Evolutionary conservation across 2,329 filamentous ascomycete genomes (phyloP).

Genomic region (Nigrospora osmanthi): DNA sequence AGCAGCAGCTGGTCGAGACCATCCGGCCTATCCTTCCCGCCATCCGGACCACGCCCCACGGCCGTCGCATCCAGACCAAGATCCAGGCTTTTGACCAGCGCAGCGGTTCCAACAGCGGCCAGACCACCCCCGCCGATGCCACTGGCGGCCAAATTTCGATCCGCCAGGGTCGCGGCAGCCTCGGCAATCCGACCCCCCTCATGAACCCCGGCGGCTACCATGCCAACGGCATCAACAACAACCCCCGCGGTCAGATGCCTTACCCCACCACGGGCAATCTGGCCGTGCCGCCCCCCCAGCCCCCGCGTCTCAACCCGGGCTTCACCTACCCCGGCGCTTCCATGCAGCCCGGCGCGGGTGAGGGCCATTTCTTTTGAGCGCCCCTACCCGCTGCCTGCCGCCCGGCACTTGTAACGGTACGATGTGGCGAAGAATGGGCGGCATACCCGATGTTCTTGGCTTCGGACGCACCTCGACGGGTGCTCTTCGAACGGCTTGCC

Average conservation of each 20-base stretch:
- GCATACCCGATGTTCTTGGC: conserved; percentile 6
- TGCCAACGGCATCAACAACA: conserved; percentile 8
- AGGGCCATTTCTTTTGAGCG: conserved; percentile 21
- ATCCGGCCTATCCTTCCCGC: conserved; percentile 78
- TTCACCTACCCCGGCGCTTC: conserved; percentile 17
- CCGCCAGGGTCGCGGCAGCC: conserved; percentile 22
- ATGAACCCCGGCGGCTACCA: not conserved
- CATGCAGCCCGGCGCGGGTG: conserved; percentile 9
- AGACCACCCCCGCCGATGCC: conserved; percentile 43
- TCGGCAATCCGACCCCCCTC: conserved; percentile 10
- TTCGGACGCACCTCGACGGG: not conserved
- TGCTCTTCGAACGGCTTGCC: not conserved
- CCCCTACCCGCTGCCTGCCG: conserved; percentile 7
- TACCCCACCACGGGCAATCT: conserved; percentile 25
- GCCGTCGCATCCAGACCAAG: conserved; percentile 88
- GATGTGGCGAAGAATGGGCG: conserved; percentile 18
- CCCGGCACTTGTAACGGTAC: conserved; percentile 19
- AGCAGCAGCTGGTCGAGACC: conserved; percentile 68
- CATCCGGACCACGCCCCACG: conserved; percentile 88
- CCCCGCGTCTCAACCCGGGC: conserved; percentile 18
- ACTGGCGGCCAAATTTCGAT: conserved; percentile 46
- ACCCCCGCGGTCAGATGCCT: conserved; percentile 24
- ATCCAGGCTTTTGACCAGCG: conserved; percentile 52
- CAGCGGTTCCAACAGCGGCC: conserved; percentile 37
- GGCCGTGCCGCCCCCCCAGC: conserved; percentile 22